Evolutionary conservation across 768 basidiomycete genomes (phyloP), one percentile per base, ranked within the genome.

Genomic region (Rhizopogon roseolus): DNA sequence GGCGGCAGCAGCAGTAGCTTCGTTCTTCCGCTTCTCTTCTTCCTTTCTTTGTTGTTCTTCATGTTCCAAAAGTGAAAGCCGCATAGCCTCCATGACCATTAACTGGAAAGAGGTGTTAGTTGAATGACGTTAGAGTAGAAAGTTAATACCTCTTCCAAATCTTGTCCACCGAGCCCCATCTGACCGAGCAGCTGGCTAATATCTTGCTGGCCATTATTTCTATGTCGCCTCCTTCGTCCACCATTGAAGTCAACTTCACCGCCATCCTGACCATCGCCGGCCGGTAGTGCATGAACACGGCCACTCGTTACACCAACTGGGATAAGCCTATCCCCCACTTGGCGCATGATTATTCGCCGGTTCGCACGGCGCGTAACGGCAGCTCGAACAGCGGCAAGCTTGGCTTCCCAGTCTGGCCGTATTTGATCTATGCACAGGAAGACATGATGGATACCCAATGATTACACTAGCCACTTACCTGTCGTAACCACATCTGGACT

Each of bases 41-140:
- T 90, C 82, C 64, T 82, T 85, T 62, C 84, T 80, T 65, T 93
- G 92, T 52, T 93, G 90, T 63, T 93, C 93, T 71, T 98, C 95
- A 63, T 98, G 94, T 54, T 98, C 96, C 45, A 97, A 67, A 59
- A 98, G 76, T 27, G 93, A 97, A 54, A 97, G 74, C 52, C 96
- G 84, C 94, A 99, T 98, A 5, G 97, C 97, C 72, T 98, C 97
- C 91, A 95, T 95, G 52, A 99, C 76, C 96, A 98, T 98, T 41
- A 99, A 73, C 93, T 99, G 57, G 22, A 39, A 43, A 44, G 36
- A 44, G 19, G 53, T 17, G 52, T 60, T 41, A 65, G 59, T 27
- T 48, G 9, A 54, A 57, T 42, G 28, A 58, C 27, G 34, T 49
- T n/a, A 41, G 25, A 37, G 51, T 36, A 56, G 49, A 54, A 55